These are phyloP conservation scores for Russula sp. DNA, from an alignment of 768 basidiomycete species.

Conservation along the genomic window DNA sequence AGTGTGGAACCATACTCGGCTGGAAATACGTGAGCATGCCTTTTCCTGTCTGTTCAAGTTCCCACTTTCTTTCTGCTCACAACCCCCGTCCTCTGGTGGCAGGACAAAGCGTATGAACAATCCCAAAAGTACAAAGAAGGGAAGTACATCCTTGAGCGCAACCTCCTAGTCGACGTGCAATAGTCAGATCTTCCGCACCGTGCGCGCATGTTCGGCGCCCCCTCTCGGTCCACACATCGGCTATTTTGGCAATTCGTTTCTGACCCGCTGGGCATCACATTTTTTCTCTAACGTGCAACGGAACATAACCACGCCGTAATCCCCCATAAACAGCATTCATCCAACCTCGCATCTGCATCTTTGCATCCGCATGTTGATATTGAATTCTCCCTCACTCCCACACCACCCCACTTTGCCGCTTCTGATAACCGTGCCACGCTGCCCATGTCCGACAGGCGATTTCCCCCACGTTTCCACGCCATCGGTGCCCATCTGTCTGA, in stretches of 20 bases:
- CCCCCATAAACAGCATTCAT: conserved; percentile 9
- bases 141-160: conserved; percentile 95
- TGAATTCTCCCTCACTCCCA: background rate
- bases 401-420: background rate
- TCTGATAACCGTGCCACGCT: background rate
- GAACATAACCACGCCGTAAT: conserved; percentile 3
- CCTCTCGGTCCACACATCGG: conserved; percentile 14
- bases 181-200: conserved; percentile 30
- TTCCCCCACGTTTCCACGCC: conserved; percentile 2
- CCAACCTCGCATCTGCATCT: conserved; percentile 17
- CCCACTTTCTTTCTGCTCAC: conserved; percentile 6
- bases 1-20: conserved; percentile 79
- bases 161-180: conserved; percentile 81
- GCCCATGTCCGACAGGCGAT: background rate
- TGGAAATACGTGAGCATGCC: conserved; percentile 90
- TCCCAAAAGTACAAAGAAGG: conserved; percentile 98
- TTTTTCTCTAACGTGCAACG: conserved; percentile 11
- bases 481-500: background rate
- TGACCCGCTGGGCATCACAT: conserved; percentile 13
- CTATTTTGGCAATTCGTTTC: conserved; percentile 11
- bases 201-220: conserved; percentile 5
- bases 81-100: conserved; percentile 4
- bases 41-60: background rate
- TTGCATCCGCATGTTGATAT: conserved; percentile 20
- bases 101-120: conserved; percentile 89